A percentile compares a stretch with the other conserved stretches of the same genome.
Evolutionary conservation across 129 eudicot genomes (phyloP).

Genomic region (Kitagawia praeruptora): DNA sequence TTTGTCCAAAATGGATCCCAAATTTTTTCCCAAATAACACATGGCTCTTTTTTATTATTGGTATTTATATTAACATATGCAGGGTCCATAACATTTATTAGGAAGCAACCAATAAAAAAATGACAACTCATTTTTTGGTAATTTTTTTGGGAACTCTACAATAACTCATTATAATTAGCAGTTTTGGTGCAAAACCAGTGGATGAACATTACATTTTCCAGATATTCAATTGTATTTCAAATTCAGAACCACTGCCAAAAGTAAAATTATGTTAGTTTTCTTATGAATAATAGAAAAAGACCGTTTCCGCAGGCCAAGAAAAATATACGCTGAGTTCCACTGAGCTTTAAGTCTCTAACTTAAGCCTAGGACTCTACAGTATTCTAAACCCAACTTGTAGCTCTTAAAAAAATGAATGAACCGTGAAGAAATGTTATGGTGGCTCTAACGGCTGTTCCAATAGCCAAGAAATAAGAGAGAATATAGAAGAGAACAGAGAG

Average conservation of each 20-base stretch:
- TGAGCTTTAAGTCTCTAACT: not conserved
- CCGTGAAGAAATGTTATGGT: too few species aligned
- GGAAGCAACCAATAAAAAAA: too few species aligned
- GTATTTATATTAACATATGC: too few species aligned
- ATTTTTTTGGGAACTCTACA: too few species aligned
- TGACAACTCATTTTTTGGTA: too few species aligned
- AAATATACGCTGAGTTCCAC: not conserved
- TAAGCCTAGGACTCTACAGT: not conserved
- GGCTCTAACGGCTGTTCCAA: too few species aligned
- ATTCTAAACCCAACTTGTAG: not conserved
- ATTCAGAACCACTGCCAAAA: slow-evolving; percentile 4
- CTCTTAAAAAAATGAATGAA: not conserved
- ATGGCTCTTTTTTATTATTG: too few species aligned
- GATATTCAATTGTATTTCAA: slow-evolving; percentile 5
- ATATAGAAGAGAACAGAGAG: too few species aligned
- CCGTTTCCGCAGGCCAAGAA: not conserved
- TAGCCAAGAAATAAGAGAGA: too few species aligned
- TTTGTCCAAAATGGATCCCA: slow-evolving; percentile 32
- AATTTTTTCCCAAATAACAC: too few species aligned
- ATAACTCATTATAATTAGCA: not conserved
- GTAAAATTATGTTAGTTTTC: slow-evolving; percentile 1
- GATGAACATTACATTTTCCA: slow-evolving; percentile 2
- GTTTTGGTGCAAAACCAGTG: not conserved
- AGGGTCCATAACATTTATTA: too few species aligned
- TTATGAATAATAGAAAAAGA: not conserved